Base-by-base conservation (phyloP, 306 rosid species). In the Lotus japonicus region DNA sequence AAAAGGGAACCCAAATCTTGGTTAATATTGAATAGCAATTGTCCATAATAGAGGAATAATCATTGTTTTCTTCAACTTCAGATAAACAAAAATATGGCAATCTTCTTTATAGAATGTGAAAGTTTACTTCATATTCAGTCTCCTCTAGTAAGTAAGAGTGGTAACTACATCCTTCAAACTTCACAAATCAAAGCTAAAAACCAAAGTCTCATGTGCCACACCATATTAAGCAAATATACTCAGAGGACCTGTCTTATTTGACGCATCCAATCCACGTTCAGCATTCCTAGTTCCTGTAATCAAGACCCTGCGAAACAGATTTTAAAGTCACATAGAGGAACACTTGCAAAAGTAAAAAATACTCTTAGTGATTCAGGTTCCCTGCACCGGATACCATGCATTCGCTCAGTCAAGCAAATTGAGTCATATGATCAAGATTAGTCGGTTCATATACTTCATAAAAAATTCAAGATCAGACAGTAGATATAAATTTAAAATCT, bases 211-310 rank as follows among this genome's bases (percentile, higher is more conserved):
- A 62, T 61, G 11, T 61, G 74, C 57, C 72, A 70, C 66, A 67
- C 31, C 28, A 73, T 44, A 49, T 79, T 80, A 94, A 0, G 87
- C 95, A 71, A 84, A 88, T 69, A 94, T 85, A 85, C 92, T 84
- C 71, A 92, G 77, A 66, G 92, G 87, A 28, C 96, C 90, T 11
- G 88, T 79, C 86, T 89, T 89, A 54, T 77, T 89, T 38, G 96
- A 84, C 66, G 98, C 88, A 70, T 81, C 88, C 26, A 88, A 80
- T 76, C 89, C 95, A 63, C 64, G 81, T 60, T 85, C 95, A 28
- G 80, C 85, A 51, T 72, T 87, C 56, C 89, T 58, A 57, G 82
- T 81, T 68, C 90, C 92, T 45, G 84, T 78, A 35, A 85, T 77
- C 87, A 84, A 81, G 7, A 79, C 72, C 92, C 96, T 87, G 79